Conservation (phyloP, 768 basidiomycete species). For the Mycena venus region DNA sequence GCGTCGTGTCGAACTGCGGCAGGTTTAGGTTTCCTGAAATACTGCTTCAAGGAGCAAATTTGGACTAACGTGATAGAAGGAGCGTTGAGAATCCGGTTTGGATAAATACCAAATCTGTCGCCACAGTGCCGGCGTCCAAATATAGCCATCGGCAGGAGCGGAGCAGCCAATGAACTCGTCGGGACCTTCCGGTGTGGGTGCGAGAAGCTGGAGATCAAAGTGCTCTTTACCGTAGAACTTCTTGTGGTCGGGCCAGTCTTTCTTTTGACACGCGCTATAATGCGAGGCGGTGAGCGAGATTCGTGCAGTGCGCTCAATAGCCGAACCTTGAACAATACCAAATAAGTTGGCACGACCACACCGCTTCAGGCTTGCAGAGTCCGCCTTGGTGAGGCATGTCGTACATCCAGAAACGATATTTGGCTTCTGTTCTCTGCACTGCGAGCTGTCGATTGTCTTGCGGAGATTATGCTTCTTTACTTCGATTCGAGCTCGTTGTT, state of each 20-base stretch:
- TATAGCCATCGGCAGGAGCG: neutral
- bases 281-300: neutral
- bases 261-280: slow-evolving; percentile 21
- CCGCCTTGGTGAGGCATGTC: neutral
- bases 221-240: neutral
- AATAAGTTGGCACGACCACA: neutral
- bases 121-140: neutral
- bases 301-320: neutral
- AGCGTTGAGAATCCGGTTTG: too few relatives aligned
- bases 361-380: neutral
- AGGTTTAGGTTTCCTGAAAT: too few relatives aligned
- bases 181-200: neutral
- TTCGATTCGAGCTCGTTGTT: neutral
- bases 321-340: slow-evolving; percentile 18
- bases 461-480: neutral
- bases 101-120: too few relatives aligned
- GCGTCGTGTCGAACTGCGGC: too few relatives aligned
- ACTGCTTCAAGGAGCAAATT: too few relatives aligned
- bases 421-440: neutral
- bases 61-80: too few relatives aligned
- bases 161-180: slow-evolving; percentile 19
- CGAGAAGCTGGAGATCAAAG: slow-evolving; percentile 1
- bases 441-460: neutral
- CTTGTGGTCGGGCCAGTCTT: slow-evolving; percentile 20
- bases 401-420: neutral